Base-by-base conservation (phyloP, 305 asterid genomes). In the Fraxinus greggii region DNA sequence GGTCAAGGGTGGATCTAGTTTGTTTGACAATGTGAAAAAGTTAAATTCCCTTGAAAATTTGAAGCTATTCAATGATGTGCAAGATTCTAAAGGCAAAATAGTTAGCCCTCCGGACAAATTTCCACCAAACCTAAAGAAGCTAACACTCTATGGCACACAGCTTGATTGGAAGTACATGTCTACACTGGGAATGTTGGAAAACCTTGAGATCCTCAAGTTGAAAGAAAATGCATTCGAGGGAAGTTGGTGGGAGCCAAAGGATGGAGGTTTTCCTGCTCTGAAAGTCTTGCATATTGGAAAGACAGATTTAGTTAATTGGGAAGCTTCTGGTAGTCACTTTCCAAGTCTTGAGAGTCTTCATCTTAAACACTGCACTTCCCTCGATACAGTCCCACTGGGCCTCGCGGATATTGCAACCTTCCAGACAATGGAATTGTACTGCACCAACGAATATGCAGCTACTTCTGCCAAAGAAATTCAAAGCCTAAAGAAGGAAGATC, bases 101-200 rank as follows among this genome's bases (percentile, higher is more conserved):
- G 38, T 28, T 21, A 70, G 81, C 69, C 87, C 89, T 48, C 92
- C 93, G 28, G 81, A 87, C 26, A 88, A 82, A 26, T 90, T 92
- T 28, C 94, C 97, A 0, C 79, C 80, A 1, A 85, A 83, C 78
- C 84, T 92, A 32, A 90, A 80, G 85, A 88, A 85, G 78, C 87
- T 92, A 9, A 88, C 92, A 12, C 21, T 92, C 3, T 79, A 86
- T 0, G 89, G 86, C 45, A 88, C 92, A 0, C 79, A 83, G 29
- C 85, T 92, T 0, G 92, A 88, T 10, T 90, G 94, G 97, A 78
- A 75, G 8, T 82, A 87, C 75, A 88, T 89, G 88, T 67, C 86
- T 28, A 84, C 81, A 5, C 75, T 92, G 2, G 93, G 92, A 69
- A 84, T 69, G 90, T 48, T 89, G 75, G 88, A 86, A 3, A 76